phyloP scores from a whole-genome alignment of 2,329 filamentous ascomycete species.

The Ceratocystis variospora region DNA sequence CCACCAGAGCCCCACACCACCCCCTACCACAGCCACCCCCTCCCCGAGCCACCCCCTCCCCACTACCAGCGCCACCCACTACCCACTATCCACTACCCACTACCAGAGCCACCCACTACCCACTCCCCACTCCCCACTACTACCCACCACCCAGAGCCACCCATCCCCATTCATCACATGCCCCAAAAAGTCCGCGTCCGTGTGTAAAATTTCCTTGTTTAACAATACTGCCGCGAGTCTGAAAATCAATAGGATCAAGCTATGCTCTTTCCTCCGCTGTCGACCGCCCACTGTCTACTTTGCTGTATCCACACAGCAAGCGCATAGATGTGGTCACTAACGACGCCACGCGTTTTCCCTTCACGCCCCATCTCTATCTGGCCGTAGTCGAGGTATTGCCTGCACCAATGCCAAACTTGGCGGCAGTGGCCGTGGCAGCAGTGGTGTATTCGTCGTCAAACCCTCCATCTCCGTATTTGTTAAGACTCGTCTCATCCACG shows the following conservation, averaged over 20 bases:
- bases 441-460: neutral
- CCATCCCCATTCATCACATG: too few species aligned
- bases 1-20: too few species aligned
- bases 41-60: too few species aligned
- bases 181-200: too few species aligned
- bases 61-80: too few species aligned
- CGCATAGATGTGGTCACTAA: neutral
- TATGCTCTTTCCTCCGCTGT: neutral
- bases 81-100: too few species aligned
- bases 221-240: too few species aligned
- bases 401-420: neutral
- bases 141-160: too few species aligned
- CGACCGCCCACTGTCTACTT: neutral
- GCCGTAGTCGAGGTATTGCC: neutral
- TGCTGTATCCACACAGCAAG: neutral
- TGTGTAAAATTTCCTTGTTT: too few species aligned
- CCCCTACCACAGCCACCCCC: too few species aligned
- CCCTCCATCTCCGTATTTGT: neutral
- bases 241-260: neutral
- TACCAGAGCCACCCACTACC: too few species aligned
- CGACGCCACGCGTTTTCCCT: neutral
- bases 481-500: conserved; percentile 2
- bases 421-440: neutral
- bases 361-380: conserved; percentile 2
- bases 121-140: too few species aligned